Evolutionary conservation across 225 moss, liverwort and hornwort species (phyloP).

Genomic region (Ulota crispa): DNA sequence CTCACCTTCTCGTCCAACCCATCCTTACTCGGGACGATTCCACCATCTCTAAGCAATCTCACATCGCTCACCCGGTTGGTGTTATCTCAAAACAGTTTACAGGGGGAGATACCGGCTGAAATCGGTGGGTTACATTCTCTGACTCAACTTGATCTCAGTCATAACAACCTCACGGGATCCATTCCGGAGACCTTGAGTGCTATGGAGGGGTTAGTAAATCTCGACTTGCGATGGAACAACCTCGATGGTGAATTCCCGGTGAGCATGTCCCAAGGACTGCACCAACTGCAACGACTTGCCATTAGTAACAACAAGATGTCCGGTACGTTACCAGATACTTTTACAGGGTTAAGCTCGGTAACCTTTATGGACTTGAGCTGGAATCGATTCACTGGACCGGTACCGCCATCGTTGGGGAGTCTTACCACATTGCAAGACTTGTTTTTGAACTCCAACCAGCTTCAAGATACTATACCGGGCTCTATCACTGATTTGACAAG

Average conservation of each 20-base stretch:
- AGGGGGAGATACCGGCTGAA: conserved; percentile 22
- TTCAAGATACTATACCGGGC: conserved; percentile 24
- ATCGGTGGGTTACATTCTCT: conserved; percentile 25
- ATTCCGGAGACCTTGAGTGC: conserved; percentile 20
- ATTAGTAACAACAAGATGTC: conserved; percentile 34
- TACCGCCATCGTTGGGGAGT: conserved; percentile 25
- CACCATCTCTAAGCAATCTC: background rate
- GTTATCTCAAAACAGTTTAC: conserved; percentile 35
- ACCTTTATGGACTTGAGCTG: conserved; percentile 29
- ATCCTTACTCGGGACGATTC: conserved; percentile 6
- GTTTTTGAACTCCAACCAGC: conserved; percentile 38
- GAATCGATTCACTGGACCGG: conserved; percentile 24
- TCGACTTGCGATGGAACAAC: conserved; percentile 41
- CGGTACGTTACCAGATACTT: background rate
- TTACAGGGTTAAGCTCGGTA: background rate
- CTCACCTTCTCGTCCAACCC: conserved; percentile 49
- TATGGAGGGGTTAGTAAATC: conserved; percentile 19
- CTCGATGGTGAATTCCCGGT: conserved; percentile 10
- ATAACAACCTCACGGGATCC: conserved; percentile 36
- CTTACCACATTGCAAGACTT: conserved; percentile 32
- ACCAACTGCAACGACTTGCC: conserved; percentile 30
- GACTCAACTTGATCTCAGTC: conserved; percentile 38
- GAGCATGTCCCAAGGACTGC: background rate
- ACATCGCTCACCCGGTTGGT: conserved; percentile 19
- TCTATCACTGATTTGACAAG: conserved; percentile 5